Base-by-base conservation (phyloP, 495 filamentous ascomycete species). In the Glarea lozoyensis region DNA sequence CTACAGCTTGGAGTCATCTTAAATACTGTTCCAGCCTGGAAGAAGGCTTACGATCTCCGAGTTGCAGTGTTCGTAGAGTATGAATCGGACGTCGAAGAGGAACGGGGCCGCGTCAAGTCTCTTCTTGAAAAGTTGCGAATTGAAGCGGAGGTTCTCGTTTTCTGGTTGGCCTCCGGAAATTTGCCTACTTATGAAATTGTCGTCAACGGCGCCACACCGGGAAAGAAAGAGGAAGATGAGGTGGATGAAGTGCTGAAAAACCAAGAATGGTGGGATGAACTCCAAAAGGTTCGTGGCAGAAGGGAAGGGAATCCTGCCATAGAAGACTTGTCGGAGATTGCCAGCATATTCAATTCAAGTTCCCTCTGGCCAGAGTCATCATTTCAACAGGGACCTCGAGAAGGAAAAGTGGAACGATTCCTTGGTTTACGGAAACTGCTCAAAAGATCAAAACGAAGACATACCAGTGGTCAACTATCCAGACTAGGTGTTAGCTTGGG, bases 41-140 rank as follows among this genome's bases (percentile, higher is more conserved):
- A 86, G 53, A 84, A 77, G 52, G 69, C 69, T 2, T 90, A 84
- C 54, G 72, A 68, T 45, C 62, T 90, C 15, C 80, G 87, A 29
- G 84, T 93, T 3, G 67, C 77, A 1, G 87, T 92, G 2, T 94
- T 93, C 57, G 87, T 93, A 19, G 87, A 94, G 54, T 93, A 92
- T 54, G 86, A 94, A 56, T 76, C 72, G 13, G 87, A 94, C 45
- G 77, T 94, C 13, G 77, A 79, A 27, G 86, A 93, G 57, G 87
- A 94, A 60, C 67, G 76, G 43, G 70, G 70, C 0, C 67, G 87
- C 48, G 81, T 94, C 29, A 79, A 79, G 46, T 74, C 81, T 12
- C 66, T 94, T 9, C 67, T 94, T 10, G 81, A 85, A 9, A 90
- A 90, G 54, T 55, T 94, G 7, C 72, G 87, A 17, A 94, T 94